These are phyloP conservation scores for Glaciozyma martinii DNA, from an alignment of 768 basidiomycete genomes.

Conservation along the genomic window DNA sequence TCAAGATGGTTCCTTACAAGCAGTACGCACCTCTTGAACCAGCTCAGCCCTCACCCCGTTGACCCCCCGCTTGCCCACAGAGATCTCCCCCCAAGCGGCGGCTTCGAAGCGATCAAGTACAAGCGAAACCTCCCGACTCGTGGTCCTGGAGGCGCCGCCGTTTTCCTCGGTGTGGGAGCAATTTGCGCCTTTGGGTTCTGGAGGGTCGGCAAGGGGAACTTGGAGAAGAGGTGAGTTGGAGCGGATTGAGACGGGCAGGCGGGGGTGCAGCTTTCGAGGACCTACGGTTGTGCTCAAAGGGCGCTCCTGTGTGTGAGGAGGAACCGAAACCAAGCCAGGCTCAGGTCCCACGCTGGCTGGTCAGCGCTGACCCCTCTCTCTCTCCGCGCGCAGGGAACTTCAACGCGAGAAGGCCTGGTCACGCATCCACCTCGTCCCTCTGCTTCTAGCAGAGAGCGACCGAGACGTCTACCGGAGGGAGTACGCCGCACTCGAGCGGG, in stretches of 20 bases:
- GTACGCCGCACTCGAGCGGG: conserved; percentile 65
- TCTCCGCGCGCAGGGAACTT: conserved; percentile 58
- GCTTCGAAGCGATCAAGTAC: conserved; percentile 87
- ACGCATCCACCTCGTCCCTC: conserved; percentile 82
- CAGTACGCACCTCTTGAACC: neutral
- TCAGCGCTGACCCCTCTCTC: neutral
- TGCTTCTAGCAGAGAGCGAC: conserved; percentile 87
- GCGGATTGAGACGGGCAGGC: neutral
- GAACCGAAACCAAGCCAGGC: too few relatives aligned
- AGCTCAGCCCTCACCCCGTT: neutral
- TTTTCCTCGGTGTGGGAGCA: conserved; percentile 76
- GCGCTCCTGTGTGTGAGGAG: too few relatives aligned
- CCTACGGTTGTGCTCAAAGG: neutral
- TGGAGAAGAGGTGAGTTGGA: conserved; percentile 69
- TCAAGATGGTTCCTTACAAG: neutral
- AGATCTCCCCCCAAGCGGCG: conserved; percentile 90
- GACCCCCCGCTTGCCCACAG: too few relatives aligned
- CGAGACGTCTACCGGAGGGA: conserved; percentile 75
- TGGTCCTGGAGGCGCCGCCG: conserved; percentile 55
- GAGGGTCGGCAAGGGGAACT: conserved; percentile 76
- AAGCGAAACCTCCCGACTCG: conserved; percentile 75
- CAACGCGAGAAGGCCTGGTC: conserved; percentile 90
- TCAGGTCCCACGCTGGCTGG: too few relatives aligned
- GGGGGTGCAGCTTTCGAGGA: neutral
- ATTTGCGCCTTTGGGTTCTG: conserved; percentile 89